Evolutionary conservation across 2,329 filamentous ascomycete genomes (phyloP).

Genomic region (Colletotrichum musae): DNA sequence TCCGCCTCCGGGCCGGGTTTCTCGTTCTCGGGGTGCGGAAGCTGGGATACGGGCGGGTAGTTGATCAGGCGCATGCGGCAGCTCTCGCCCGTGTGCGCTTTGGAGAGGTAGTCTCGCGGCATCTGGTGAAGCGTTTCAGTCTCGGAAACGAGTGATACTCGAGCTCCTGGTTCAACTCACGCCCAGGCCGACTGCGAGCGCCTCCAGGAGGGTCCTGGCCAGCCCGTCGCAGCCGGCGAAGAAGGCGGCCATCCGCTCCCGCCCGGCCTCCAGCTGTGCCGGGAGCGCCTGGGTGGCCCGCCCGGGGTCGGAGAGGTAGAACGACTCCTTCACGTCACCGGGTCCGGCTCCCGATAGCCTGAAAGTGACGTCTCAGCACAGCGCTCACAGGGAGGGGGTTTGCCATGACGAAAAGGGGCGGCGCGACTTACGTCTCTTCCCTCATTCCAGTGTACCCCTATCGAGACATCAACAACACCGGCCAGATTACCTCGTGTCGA

Average conservation of each 20-base stretch:
- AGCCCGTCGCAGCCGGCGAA: conserved; percentile 31
- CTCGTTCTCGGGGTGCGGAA: conserved; percentile 62
- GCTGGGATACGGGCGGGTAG: conserved; percentile 78
- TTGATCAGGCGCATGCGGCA: conserved; percentile 61
- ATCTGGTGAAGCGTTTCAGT: conserved; percentile 37
- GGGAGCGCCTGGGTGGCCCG: conserved; percentile 28
- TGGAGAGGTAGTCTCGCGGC: conserved; percentile 67
- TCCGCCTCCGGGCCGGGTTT: conserved; percentile 48
- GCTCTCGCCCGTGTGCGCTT: conserved; percentile 62
- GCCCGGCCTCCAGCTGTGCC: conserved; percentile 24
- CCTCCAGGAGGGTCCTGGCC: conserved; percentile 35
- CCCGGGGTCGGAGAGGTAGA: conserved; percentile 40
- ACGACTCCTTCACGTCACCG: conserved; percentile 41
- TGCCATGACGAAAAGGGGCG: neutral
- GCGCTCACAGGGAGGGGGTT: neutral
- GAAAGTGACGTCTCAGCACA: conserved; percentile 10
- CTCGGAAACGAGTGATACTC: neutral
- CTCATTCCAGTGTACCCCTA: conserved; percentile 42
- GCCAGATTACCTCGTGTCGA: neutral
- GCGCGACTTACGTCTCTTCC: conserved; percentile 38
- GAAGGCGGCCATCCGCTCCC: conserved; percentile 25
- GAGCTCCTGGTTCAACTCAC: conserved; percentile 55
- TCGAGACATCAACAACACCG: neutral
- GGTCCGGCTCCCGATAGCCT: conserved; percentile 39
- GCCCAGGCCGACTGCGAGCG: conserved; percentile 81